Percentiles rank a stretch among this genome's conserved stretches.
phyloP scores from a whole-genome alignment of 2,329 filamentous ascomycete species.

The Zasmidium angulare region DNA sequence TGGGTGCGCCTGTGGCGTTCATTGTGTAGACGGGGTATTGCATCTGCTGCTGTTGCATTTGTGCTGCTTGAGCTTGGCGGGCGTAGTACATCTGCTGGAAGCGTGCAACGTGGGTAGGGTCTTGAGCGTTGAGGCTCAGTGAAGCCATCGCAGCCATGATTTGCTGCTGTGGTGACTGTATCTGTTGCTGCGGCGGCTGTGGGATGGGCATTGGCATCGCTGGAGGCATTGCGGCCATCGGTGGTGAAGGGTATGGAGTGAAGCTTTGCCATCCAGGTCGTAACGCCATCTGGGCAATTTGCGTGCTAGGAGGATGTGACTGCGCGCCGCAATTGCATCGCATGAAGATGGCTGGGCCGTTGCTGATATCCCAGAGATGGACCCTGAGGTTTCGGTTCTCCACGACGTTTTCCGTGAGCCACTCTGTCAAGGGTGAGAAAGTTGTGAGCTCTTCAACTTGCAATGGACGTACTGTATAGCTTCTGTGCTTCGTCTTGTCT shows the following conservation, averaged over 20 bases:
- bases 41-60: background rate
- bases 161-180: slow-evolving; percentile 8
- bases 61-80: slow-evolving; percentile 1
- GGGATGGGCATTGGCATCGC: background rate
- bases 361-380: slow-evolving; percentile 32
- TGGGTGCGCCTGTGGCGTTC: slow-evolving; percentile 23
- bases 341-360: slow-evolving; percentile 14
- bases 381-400: slow-evolving; percentile 24
- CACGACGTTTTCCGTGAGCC: slow-evolving; percentile 24
- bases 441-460: slow-evolving; percentile 6
- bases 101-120: slow-evolving; percentile 8
- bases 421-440: slow-evolving; percentile 19
- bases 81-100: slow-evolving; percentile 7
- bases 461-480: slow-evolving; percentile 27
- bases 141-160: slow-evolving; percentile 12
- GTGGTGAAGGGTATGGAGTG: slow-evolving; percentile 3
- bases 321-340: slow-evolving; percentile 26
- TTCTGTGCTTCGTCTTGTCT: slow-evolving; percentile 26
- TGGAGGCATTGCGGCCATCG: background rate
- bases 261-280: slow-evolving; percentile 23
- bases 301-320: slow-evolving; percentile 11
- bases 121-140: slow-evolving; percentile 7
- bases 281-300: slow-evolving; percentile 18
- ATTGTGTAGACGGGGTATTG: slow-evolving; percentile 20
- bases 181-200: background rate